These are phyloP conservation scores for Prorocentrum cordatum DNA, from an alignment of 169 alveolate genomes.

Conservation along the genomic window DNA sequence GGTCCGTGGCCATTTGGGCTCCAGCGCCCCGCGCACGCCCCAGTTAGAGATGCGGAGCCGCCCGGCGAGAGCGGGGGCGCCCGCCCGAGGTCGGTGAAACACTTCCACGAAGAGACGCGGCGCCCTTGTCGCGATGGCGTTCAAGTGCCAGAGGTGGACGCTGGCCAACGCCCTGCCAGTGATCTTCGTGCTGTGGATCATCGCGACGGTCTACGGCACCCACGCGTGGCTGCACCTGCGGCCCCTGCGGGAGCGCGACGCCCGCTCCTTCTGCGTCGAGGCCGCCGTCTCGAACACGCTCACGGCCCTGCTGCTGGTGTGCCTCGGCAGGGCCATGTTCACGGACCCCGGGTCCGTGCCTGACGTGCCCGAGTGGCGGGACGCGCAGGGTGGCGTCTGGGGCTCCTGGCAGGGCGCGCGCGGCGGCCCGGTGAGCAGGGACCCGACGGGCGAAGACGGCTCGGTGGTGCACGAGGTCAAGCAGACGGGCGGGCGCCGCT, in stretches of 20 bases:
- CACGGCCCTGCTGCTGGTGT: neutral
- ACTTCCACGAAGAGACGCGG: too few relatives aligned
- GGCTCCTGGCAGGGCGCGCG: too few relatives aligned
- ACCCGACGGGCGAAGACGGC: neutral
- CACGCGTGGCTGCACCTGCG: neutral
- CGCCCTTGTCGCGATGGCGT: too few relatives aligned
- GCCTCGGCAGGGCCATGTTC: neutral
- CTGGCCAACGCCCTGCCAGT: neutral
- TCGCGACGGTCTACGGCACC: neutral
- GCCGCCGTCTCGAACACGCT: neutral
- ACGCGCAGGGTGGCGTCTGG: too few relatives aligned
- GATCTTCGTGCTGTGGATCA: neutral
- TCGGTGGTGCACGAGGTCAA: neutral
- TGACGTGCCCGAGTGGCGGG: neutral
- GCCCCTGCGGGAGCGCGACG: neutral
- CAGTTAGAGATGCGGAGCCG: too few relatives aligned
- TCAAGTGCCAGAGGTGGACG: neutral
- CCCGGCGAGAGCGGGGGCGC: too few relatives aligned
- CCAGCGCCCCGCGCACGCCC: too few relatives aligned
- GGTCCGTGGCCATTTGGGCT: too few relatives aligned
- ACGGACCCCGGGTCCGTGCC: neutral
- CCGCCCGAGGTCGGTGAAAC: too few relatives aligned
- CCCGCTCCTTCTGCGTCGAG: neutral
- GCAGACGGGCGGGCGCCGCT: neutral
- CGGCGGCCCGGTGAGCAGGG: too few relatives aligned